Percentiles rank a stretch among this genome's conserved stretches.
phyloP scores from a whole-genome alignment of 805 yeast genomes.

The Suhomyces vadensis region DNA sequence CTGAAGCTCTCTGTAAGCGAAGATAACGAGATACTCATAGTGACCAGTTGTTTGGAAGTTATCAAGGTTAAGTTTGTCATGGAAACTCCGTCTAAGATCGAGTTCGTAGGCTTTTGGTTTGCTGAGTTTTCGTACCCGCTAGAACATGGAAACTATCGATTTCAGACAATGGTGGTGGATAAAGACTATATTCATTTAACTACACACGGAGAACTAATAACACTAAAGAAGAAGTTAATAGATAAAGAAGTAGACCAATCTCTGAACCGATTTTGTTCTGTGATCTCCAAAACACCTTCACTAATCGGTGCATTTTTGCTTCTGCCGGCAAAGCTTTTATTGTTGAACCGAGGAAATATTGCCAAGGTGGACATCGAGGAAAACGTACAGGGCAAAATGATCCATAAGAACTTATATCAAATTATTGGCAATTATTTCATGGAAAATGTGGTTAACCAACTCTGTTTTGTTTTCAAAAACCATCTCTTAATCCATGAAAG shows the following conservation, averaged over 20 bases:
- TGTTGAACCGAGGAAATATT: conserved; percentile 1
- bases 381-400: not conserved
- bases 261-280: not conserved
- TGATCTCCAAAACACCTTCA: not conserved
- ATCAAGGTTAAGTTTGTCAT: not conserved
- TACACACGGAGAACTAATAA: not conserved
- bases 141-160: not conserved
- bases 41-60: not conserved
- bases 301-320: conserved; percentile 1
- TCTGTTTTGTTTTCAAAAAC: not conserved
- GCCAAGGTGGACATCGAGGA: conserved; percentile 1
- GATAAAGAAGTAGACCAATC: not conserved
- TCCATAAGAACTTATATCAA: not conserved
- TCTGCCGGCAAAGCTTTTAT: not conserved
- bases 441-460: conserved; percentile 6
- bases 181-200: conserved; percentile 1
- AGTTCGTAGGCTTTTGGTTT: not conserved
- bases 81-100: not conserved
- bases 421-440: conserved; percentile 1
- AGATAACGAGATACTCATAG: not conserved
- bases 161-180: not conserved
- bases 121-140: conserved; percentile 1
- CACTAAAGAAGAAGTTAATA: not conserved
- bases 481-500: conserved; percentile 16
- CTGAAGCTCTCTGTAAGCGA: not conserved